A percentile compares a stretch with the other conserved stretches of the same genome.
Evolutionary conservation across 2,329 filamentous ascomycete species (phyloP).

Genomic region (Diplodia intermedia): DNA sequence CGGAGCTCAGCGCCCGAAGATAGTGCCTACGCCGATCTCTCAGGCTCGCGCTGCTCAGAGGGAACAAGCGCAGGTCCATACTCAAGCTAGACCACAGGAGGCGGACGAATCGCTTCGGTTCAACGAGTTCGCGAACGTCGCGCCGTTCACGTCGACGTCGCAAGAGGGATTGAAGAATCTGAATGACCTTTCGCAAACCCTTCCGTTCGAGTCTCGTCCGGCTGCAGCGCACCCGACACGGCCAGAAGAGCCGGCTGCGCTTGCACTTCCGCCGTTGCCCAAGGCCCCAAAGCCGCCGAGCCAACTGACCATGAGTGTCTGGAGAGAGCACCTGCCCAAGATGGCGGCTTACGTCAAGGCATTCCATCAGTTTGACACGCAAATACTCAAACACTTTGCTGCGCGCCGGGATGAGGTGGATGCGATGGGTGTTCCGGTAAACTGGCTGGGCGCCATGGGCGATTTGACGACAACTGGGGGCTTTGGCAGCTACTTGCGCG

Average conservation of each 20-base stretch:
- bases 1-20: constrained; percentile 38
- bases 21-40: constrained; percentile 20
- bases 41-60: constrained; percentile 20
- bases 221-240: constrained; percentile 53
- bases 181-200: constrained; percentile 58
- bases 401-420: constrained; percentile 57
- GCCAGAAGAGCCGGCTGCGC: constrained; percentile 46
- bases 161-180: constrained; percentile 60
- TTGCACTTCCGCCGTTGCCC: constrained; percentile 61
- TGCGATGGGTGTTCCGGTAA: constrained; percentile 46
- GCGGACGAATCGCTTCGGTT: constrained; percentile 40
- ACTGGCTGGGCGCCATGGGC: constrained; percentile 62
- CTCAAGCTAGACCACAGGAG: constrained; percentile 9
- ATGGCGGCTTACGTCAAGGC: constrained; percentile 64
- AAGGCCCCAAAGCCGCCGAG: constrained; percentile 54
- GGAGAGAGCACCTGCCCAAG: constrained; percentile 59
- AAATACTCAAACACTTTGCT: constrained; percentile 63
- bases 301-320: constrained; percentile 56
- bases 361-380: constrained; percentile 63
- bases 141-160: constrained; percentile 56
- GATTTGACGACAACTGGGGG: constrained; percentile 57
- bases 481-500: constrained; percentile 64
- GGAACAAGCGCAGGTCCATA: constrained; percentile 19
- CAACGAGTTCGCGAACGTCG: constrained; percentile 57
- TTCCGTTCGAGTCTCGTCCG: constrained; percentile 66